Evolutionary conservation across 495 filamentous ascomycete genomes (phyloP), one percentile per base, ranked within the genome.

Genomic region (Glonium stellatum): DNA sequence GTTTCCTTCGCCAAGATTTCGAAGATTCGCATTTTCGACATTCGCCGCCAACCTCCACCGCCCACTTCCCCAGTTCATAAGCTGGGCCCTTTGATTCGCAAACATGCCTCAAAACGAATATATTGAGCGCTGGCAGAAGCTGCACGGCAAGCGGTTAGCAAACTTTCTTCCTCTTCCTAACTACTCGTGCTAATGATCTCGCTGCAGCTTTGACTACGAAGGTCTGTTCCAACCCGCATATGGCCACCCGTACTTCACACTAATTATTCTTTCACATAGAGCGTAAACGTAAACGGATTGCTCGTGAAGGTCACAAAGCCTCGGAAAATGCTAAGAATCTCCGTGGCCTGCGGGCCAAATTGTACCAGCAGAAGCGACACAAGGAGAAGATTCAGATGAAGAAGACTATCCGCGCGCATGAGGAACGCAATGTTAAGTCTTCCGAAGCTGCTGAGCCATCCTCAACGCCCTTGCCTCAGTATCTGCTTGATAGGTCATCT

Each of bases 361-460:
- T 96, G 69, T 88, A 95, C 79, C 87, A 90, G 73, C 88, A 96
- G 80, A 88, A 93, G 82, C 82, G 93, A 42, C 89, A 91, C 76
- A 82, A 87, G 69, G 89, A 97, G 77, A 99, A 99, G 86, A 97
- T 99, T 73, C 92, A 97, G 84, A 92, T 98, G 88, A 87, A 88
- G 75, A 97, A 98, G 83, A 79, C 84, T 68, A 95, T 98, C 82
- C 87, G 87, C 74, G 85, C 87, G 59, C 87, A 92, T 77, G 93
- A 98, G 72, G 88, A 97, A 79, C 86, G 88, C 74, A 95, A 95
- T 69, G 85, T 97, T 79, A 95, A 96, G 75, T 86, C 88, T n/a
- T 79, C 83, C n/a, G 81, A 83, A n/a, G 82, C 85, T 64, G 76
- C 83, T 58, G 85, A 87, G 73, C 86, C 88, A 21, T 84, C 84